Conservation (phyloP, 148 eudicot species). For the Chenopodium album region DNA sequence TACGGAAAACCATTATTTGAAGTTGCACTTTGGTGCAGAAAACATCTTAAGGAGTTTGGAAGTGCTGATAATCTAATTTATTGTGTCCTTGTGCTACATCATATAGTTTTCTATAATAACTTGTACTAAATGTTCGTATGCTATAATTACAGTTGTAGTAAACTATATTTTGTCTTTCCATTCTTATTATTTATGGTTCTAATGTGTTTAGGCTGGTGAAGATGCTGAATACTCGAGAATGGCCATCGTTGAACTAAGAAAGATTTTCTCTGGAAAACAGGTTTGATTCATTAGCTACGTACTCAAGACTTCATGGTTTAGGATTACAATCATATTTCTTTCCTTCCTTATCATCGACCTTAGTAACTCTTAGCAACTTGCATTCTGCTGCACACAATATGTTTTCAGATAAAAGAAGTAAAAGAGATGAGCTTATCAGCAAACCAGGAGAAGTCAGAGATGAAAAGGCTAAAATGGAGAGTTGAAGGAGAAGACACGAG, state of each 20-base stretch:
- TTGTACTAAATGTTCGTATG: neutral
- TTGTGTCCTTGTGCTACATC: neutral
- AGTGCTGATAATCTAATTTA: neutral
- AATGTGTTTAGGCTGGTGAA: conserved; percentile 61
- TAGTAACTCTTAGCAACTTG: neutral
- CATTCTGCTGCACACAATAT: neutral
- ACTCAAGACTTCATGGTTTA: too few relatives aligned
- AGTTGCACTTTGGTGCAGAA: neutral
- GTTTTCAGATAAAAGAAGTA: conserved; percentile 55
- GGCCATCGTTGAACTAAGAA: conserved; percentile 69
- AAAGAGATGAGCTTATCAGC: conserved; percentile 86
- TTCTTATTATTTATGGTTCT: conserved; percentile 14
- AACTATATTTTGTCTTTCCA: neutral
- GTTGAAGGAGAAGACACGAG: conserved; percentile 46
- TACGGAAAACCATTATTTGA: too few relatives aligned
- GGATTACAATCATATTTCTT: too few relatives aligned
- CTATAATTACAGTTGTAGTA: neutral
- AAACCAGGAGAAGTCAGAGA: conserved; percentile 72
- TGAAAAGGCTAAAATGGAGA: conserved; percentile 63
- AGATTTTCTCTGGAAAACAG: conserved; percentile 62
- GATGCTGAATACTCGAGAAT: conserved; percentile 56
- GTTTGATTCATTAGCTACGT: conserved; percentile 27
- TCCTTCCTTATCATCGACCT: neutral
- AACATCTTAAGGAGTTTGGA: neutral
- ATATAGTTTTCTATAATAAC: neutral